phyloP scores from a whole-genome alignment of 345 rosid genomes.

The Eutrema yunnanense region DNA sequence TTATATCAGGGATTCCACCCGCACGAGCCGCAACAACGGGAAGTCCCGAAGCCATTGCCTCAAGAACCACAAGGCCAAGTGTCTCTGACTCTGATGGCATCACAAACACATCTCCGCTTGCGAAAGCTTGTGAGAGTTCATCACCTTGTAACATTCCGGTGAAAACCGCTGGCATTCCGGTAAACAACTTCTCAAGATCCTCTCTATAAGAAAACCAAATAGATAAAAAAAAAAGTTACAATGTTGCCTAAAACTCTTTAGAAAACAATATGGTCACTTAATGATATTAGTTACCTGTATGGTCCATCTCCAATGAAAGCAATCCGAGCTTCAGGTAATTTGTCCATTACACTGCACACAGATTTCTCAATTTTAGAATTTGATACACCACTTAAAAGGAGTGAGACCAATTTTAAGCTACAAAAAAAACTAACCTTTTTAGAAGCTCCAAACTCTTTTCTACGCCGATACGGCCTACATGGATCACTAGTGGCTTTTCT shows the following conservation, averaged over 20 bases:
- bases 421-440: constrained; percentile 47
- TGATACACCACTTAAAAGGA: not conserved
- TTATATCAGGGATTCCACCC: constrained; percentile 93
- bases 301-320: constrained; percentile 98
- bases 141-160: constrained; percentile 89
- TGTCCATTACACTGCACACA: constrained; percentile 79
- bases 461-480: constrained; percentile 92
- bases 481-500: constrained; percentile 80
- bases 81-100: constrained; percentile 99
- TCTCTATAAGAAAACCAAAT: constrained; percentile 38
- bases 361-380: not conserved
- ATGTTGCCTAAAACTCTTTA: not conserved
- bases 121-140: constrained; percentile 94
- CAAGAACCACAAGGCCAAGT: constrained; percentile 90
- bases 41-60: constrained; percentile 94
- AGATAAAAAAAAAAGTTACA: constrained; percentile 13
- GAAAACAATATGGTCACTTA: not conserved
- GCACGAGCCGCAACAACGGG: constrained; percentile 94
- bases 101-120: constrained; percentile 90
- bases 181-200: constrained; percentile 78
- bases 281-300: constrained; percentile 48
- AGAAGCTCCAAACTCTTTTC: constrained; percentile 97
- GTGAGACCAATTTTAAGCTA: not conserved
- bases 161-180: constrained; percentile 86
- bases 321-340: constrained; percentile 81